Conservation (phyloP, 768 basidiomycete species). For the Russula lepida region DNA sequence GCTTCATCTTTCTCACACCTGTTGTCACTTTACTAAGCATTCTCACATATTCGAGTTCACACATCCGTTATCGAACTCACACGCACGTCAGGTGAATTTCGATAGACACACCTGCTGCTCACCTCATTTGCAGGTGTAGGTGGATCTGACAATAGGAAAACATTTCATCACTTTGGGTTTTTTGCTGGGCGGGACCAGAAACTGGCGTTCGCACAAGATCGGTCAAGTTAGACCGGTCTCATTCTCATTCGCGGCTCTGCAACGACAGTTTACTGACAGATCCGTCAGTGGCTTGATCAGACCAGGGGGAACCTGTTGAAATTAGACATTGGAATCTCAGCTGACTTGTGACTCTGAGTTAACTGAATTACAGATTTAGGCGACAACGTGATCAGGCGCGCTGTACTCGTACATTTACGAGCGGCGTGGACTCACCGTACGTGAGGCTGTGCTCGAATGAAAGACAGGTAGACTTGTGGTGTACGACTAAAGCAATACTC, state of each 20-base stretch:
- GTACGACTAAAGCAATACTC: too few species aligned
- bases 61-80: not conserved
- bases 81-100: not conserved
- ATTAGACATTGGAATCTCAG: not conserved
- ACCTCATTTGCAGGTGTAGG: not conserved
- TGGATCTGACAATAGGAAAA: not conserved
- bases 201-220: not conserved
- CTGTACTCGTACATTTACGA: not conserved
- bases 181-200: not conserved
- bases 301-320: not conserved
- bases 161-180: not conserved
- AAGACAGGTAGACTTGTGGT: too few species aligned
- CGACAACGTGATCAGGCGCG: not conserved
- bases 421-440: not conserved
- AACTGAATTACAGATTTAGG: not conserved
- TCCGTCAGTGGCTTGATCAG: not conserved
- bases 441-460: not conserved
- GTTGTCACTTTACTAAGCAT: not conserved
- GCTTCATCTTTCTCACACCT: not conserved
- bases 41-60: not conserved
- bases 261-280: not conserved
- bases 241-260: not conserved
- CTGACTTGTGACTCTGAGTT: not conserved
- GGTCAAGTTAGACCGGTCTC: not conserved
- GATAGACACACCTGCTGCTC: not conserved